Percentiles rank a stretch among this genome's conserved stretches.
Conservation (phyloP, 495 filamentous ascomycete species). For the Aspergillus carlsbadensis region DNA sequence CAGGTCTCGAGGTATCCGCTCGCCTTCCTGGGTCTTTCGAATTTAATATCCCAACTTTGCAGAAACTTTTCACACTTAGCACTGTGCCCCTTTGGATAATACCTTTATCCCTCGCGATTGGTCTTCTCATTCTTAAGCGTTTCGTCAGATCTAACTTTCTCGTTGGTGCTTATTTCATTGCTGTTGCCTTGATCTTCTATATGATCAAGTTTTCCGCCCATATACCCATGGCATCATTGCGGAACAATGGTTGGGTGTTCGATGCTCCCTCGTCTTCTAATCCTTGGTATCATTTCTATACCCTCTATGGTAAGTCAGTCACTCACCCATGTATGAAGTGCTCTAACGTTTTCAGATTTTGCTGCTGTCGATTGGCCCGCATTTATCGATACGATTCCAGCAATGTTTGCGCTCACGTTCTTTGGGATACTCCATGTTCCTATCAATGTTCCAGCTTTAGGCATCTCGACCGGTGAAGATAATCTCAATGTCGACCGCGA, state of each 20-base stretch:
- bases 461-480: constrained; percentile 85
- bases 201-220: constrained; percentile 65
- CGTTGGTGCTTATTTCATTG: constrained; percentile 82
- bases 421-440: constrained; percentile 96
- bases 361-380: constrained; percentile 75
- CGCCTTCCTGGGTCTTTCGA: constrained; percentile 79
- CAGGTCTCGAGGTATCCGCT: constrained; percentile 92
- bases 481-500: constrained; percentile 88
- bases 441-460: constrained; percentile 93
- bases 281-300: constrained; percentile 97
- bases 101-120: constrained; percentile 71
- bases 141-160: constrained; percentile 77
- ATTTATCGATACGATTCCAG: constrained; percentile 75
- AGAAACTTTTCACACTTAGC: constrained; percentile 65
- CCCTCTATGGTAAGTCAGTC: constrained; percentile 71
- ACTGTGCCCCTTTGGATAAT: constrained; percentile 81
- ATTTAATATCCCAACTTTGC: constrained; percentile 72
- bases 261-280: constrained; percentile 76
- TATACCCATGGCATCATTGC: constrained; percentile 60
- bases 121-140: constrained; percentile 72
- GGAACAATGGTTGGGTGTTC: constrained; percentile 84
- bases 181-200: constrained; percentile 80
- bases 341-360: constrained; percentile 55
- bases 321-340: neutral
- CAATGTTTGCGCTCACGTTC: constrained; percentile 97